Base-by-base conservation (phyloP, 495 filamentous ascomycete genomes). In the Penicillium simplicissimum region DNA sequence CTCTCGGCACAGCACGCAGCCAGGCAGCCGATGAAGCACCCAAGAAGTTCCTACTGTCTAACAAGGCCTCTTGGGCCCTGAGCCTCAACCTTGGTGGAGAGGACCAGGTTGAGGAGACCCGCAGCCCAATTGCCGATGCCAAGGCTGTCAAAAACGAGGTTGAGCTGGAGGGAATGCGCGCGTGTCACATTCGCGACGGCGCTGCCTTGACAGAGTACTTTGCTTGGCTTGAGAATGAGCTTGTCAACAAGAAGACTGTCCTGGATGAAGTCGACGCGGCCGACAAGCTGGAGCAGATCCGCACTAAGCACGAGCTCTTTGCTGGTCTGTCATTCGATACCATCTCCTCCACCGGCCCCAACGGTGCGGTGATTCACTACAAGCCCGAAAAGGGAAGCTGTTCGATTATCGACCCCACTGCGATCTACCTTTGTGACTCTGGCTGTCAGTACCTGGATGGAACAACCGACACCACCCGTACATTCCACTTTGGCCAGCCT, bases 341-440 rank as follows among this genome's bases (percentile, higher is more conserved):
- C 5, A 98, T 99, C 63, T 98, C 95, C 11, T 96, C 93, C 0
- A 96, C 92, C 1, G 96, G 96, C 6, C 77, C 95, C 21, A 98
- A 99, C 77, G 95, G 93, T 36, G 96, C 96, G 3, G 86, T 99
- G 17, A 98, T 99, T 49, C 96, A 99, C 74, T 99, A 99, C 79
- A 94, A 92, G 67, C 96, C 96, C 0, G 90, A 96, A 67, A 84
- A 83, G 55, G 91, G 91, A 54, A 85, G 79, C 61, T 98, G 96
- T 76, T 82, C 91, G 38, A 81, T 83, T 42, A 91, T 99, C 64
- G 93, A 99, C 64, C 92, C 93, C 7, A 86, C 87, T 23, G 86
- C 87, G 15, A 86, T 99, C 58, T 99, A 98, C 69, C 86, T 99
- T 38, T 99, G 96, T 70, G 96, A 99, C 72, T 98, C 95, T 23